phyloP scores from a whole-genome alignment of 75 land plant species.

The Sequoia sempervirens region DNA sequence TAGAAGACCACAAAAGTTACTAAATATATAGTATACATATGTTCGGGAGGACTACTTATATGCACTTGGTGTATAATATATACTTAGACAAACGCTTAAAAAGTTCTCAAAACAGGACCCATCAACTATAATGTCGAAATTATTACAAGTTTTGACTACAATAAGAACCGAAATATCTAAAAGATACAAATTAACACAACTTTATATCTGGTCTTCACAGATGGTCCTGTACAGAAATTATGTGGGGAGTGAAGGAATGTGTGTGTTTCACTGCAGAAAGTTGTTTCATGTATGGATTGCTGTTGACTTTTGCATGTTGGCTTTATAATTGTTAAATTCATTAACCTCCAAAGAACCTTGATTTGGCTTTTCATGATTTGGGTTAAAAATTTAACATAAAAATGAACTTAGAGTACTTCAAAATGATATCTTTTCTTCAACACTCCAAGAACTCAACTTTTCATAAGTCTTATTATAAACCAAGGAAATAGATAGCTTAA shows the following conservation, averaged over 20 bases:
- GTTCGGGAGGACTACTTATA: too few relatives aligned
- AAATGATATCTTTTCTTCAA: background rate
- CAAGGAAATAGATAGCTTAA: background rate
- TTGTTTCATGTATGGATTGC: background rate
- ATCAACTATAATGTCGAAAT: too few relatives aligned
- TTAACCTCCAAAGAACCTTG: background rate
- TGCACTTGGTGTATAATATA: too few relatives aligned
- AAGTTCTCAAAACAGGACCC: too few relatives aligned
- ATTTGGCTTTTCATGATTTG: background rate
- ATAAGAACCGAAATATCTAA: background rate
- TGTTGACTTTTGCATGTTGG: background rate
- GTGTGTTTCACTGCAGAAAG: background rate
- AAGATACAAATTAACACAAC: background rate
- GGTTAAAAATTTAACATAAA: background rate
- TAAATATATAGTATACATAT: too few relatives aligned
- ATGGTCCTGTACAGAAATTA: background rate
- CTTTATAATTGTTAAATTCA: background rate
- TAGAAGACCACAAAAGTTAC: too few relatives aligned
- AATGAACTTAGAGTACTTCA: background rate
- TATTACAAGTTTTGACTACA: background rate
- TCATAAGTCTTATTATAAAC: background rate
- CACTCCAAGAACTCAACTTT: background rate
- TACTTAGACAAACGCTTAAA: too few relatives aligned
- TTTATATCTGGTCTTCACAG: background rate
- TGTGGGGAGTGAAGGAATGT: background rate